phyloP scores from a whole-genome alignment of 495 filamentous ascomycete genomes.

The Penicillium mononematosum region DNA sequence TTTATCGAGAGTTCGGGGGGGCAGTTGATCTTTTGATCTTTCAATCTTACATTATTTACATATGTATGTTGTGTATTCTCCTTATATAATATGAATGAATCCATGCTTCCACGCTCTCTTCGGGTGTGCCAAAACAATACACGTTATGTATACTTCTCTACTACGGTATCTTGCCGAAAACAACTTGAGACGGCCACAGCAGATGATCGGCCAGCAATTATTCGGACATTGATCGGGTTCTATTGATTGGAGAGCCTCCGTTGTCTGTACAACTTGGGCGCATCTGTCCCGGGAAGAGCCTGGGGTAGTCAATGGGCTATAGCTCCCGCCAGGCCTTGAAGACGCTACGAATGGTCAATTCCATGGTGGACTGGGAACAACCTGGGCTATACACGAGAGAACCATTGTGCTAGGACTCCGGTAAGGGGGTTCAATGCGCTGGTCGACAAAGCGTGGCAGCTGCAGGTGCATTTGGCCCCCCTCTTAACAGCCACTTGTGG shows the following conservation, averaged over 20 bases:
- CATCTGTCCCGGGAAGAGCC: constrained; percentile 16
- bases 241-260: constrained; percentile 24
- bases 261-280: constrained; percentile 20
- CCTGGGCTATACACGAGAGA: constrained; percentile 8
- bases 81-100: background rate
- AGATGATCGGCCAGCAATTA: constrained; percentile 24
- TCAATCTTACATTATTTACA: background rate
- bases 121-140: constrained; percentile 5
- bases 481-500: constrained; percentile 31
- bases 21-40: background rate
- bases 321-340: constrained; percentile 5
- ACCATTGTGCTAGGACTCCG: constrained; percentile 7
- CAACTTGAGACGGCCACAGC: constrained; percentile 16
- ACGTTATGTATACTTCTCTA: background rate
- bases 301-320: constrained; percentile 13
- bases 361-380: constrained; percentile 14
- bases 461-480: constrained; percentile 29
- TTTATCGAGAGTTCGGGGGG: background rate
- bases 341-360: constrained; percentile 19
- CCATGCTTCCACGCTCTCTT: background rate
- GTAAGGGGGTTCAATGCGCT: constrained; percentile 31
- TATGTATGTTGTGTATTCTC: background rate
- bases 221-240: constrained; percentile 22
- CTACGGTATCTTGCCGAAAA: background rate
- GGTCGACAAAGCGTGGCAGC: constrained; percentile 43